Evolutionary conservation across 1,139 yeast genomes (phyloP).

Genomic region (Magnusiomyces suaveolens): DNA sequence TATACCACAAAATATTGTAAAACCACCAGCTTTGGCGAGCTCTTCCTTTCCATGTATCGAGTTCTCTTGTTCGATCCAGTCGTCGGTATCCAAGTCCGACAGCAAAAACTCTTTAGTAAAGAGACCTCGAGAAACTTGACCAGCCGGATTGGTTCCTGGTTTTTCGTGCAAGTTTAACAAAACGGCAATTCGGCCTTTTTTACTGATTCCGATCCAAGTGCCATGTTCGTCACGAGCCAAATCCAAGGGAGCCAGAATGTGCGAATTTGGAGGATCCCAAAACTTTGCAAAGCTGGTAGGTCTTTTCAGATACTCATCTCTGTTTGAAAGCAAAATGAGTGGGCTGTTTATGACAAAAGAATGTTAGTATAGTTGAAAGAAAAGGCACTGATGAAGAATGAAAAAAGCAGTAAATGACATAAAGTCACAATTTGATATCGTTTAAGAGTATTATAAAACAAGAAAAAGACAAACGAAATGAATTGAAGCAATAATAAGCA

Average conservation of each 20-base stretch:
- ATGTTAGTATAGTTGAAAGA: neutral
- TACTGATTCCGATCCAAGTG: conserved; percentile 80
- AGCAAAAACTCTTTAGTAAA: conserved; percentile 53
- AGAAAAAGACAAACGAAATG: too few species aligned
- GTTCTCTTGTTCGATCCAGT: conserved; percentile 35
- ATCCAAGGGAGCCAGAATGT: conserved; percentile 64
- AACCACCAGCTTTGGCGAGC: conserved; percentile 64
- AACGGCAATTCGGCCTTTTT: conserved; percentile 56
- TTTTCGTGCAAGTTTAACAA: conserved; percentile 55
- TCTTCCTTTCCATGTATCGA: conserved; percentile 17
- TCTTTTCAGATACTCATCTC: conserved; percentile 75
- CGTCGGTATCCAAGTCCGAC: conserved; percentile 33
- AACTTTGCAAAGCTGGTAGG: conserved; percentile 60
- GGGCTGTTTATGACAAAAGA: conserved; percentile 8
- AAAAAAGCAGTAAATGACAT: too few species aligned
- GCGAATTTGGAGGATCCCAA: conserved; percentile 35
- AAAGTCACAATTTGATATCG: too few species aligned
- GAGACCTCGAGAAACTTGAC: conserved; percentile 56
- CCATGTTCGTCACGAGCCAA: conserved; percentile 69
- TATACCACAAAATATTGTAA: conserved; percentile 66
- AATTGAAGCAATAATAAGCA: too few species aligned
- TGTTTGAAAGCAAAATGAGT: conserved; percentile 45
- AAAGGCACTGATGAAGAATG: neutral
- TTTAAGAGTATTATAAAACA: neutral
- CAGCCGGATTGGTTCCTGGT: conserved; percentile 20